Conservation (phyloP, 257 asterid genomes). For the Linderniella brevidens region DNA sequence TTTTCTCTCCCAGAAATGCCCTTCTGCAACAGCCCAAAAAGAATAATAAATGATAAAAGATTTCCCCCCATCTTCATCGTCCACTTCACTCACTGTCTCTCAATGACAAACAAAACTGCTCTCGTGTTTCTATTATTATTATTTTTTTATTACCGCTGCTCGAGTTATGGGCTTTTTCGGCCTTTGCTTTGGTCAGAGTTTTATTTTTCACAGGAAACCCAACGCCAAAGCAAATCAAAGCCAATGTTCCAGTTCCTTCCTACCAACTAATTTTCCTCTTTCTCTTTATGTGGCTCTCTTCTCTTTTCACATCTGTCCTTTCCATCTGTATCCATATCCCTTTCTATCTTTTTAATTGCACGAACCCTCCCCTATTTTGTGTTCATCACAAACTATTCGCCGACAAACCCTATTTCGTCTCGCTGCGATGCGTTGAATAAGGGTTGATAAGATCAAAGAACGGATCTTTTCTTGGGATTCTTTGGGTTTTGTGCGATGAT, state of each 20-base stretch:
- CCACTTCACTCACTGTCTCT: slow-evolving; percentile 35
- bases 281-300: slow-evolving; percentile 6
- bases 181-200: slow-evolving; percentile 70
- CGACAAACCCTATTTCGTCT: too few relatives aligned
- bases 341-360: slow-evolving; percentile 21
- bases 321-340: slow-evolving; percentile 17
- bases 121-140: too few relatives aligned
- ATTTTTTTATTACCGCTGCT: slow-evolving; percentile 18
- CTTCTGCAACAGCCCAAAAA: slow-evolving; percentile 69
- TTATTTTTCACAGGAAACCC: slow-evolving; percentile 46
- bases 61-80: slow-evolving; percentile 33
- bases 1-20: slow-evolving; percentile 68
- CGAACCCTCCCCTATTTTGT: slow-evolving; percentile 9
- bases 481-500: slow-evolving; percentile 10
- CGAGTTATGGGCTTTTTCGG: slow-evolving; percentile 62
- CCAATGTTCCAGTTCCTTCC: slow-evolving; percentile 14
- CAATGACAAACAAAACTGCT: too few relatives aligned
- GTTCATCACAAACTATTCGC: slow-evolving; percentile 9
- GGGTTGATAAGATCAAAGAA: too few relatives aligned
- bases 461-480: too few relatives aligned
- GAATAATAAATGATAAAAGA: background rate
- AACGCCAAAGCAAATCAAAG: slow-evolving; percentile 17
- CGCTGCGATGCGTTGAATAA: too few relatives aligned
- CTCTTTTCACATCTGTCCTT: slow-evolving; percentile 15
- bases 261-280: slow-evolving; percentile 6